Evolutionary conservation across 768 basidiomycete genomes (phyloP), one percentile per base, ranked within the genome.

Genomic region (Serendipita sp.): DNA sequence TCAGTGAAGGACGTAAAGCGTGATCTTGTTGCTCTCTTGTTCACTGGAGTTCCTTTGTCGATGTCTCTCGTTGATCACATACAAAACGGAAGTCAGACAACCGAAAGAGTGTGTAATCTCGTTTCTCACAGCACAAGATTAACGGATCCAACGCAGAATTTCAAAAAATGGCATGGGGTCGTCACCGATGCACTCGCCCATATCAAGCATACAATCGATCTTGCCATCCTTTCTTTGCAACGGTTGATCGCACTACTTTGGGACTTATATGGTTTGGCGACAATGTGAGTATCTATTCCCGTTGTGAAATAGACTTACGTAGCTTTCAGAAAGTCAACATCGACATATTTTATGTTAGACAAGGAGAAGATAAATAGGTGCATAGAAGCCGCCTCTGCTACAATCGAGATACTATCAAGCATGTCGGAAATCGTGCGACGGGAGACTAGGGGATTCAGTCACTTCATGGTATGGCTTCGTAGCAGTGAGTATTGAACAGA

Each of bases 391-490:
- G 56, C 56, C 4, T n/a, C 24, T 24, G 11, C 30, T 35, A 60
- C 37, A 8, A 8, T 38, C 24, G 37, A 60, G 35, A 38, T n/a
- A n/a, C 34, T 60, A 10, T 60, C 56, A 8, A 3, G 10, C 56
- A 30, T 60, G 56, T 24, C 18, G 16, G 56, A 60, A 3, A 60
- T 30, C 24, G 34, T 60, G 28, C n/a, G 56, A 38, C 28, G 37
- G 35, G 56, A 60, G 37, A 60, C 16, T 34, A 32, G 37, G 18
- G 56, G 56, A 11, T 60, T 60, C 28, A n/a, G 34, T 38, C 56
- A 60, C 28, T 60, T 60, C 34, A 60, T 60, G 56, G 37, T 60
- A 10, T 60, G 56, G 56, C 34, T 60, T 28, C 56, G 56, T 28
- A 35, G 30, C 8, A 30, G 56, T 60, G 37, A 32, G 56, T 38